Base-by-base conservation (phyloP, 306 rosid species). In the Dryas alaskensis region DNA sequence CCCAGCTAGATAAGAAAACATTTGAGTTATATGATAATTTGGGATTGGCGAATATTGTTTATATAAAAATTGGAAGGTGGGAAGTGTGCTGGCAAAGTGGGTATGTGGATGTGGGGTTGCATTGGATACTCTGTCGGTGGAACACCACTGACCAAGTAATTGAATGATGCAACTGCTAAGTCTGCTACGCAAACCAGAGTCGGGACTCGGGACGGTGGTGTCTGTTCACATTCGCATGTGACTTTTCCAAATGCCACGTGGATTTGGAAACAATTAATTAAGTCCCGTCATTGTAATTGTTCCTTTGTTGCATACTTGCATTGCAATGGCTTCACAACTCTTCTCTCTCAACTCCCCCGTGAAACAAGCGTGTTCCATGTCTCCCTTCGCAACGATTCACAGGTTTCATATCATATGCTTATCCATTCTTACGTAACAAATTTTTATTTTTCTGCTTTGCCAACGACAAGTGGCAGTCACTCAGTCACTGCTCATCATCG, bases 91-190 rank as follows among this genome's bases (percentile, higher is more conserved):
- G 61, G 8, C 10, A 4, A 10, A 3, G 3, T 22, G 22, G 22
- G 22, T 22, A 37, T 42, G 11, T 8, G 51, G 44, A 37, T 42
- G 11, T 8, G 51, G 44, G 68, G 6, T 27, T 4, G 79, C 88
- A 81, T 88, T 44, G 86, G 92, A 88, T 88, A 46, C 88, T 65
- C 83, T 81, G 83, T 80, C 80, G 81, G 78, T 78, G 84, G 65
- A 45, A 5, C 43, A 12, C 3, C 71, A 67, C 44, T 52, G n/a
- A 62, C n/a, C 37, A 13, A 7, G 17, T 25, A 45, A 59, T 59
- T 59, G 12, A 59, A 51, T 60, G 67, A 72, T 48, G 67, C 67
- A 25, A 47, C 74, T 11, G 54, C 64, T 52, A 12, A 25, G 8
- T 3, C 48, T 31, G 37, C 37, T 1, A 31, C 3, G 37, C 37